These are phyloP conservation scores for Sclerotinia nivalis DNA, from an alignment of 2,329 filamentous ascomycete genomes.

Conservation along the genomic window DNA sequence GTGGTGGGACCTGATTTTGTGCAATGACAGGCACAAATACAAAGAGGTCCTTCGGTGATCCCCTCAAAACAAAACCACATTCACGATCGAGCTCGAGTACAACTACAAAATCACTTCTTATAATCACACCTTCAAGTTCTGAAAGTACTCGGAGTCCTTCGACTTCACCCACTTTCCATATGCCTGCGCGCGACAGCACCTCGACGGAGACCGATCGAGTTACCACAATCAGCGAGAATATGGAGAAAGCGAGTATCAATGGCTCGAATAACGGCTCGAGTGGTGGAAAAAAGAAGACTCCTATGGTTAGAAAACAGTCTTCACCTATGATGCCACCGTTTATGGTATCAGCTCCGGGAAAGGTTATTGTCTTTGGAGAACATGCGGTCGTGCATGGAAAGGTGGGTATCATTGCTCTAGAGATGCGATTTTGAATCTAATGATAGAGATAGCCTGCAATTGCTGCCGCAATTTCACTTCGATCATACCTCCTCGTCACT, in stretches of 20 bases:
- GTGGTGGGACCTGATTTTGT: slow-evolving; percentile 2
- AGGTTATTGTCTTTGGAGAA: slow-evolving; percentile 97
- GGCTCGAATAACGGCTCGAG: slow-evolving; percentile 28
- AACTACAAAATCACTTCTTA: slow-evolving; percentile 20
- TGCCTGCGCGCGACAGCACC: slow-evolving; percentile 8
- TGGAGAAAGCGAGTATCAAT: slow-evolving; percentile 27
- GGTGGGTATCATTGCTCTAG: slow-evolving; percentile 49
- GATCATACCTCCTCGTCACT: slow-evolving; percentile 95
- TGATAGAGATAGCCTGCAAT: slow-evolving; percentile 68
- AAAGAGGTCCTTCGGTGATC: slow-evolving; percentile 14
- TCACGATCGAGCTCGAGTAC: slow-evolving; percentile 23
- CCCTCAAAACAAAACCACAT: slow-evolving; percentile 13
- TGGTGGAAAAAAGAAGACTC: slow-evolving; percentile 22
- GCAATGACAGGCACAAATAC: slow-evolving; percentile 20
- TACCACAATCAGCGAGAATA: slow-evolving; percentile 16
- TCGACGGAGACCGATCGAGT: slow-evolving; percentile 11
- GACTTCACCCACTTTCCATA: slow-evolving; percentile 24
- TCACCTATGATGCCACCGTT: slow-evolving; percentile 80
- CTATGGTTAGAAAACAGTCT: slow-evolving; percentile 54
- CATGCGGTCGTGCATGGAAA: slow-evolving; percentile 98
- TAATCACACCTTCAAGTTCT: slow-evolving; percentile 25
- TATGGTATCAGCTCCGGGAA: slow-evolving; percentile 97
- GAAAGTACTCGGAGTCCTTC: slow-evolving; percentile 22
- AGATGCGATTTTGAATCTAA: neutral
- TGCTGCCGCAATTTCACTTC: slow-evolving; percentile 89